A percentile compares a stretch with the other conserved stretches of the same genome.
Evolutionary conservation across 1,284 basidiomycete species (phyloP).

Genomic region (Mycena sp.): DNA sequence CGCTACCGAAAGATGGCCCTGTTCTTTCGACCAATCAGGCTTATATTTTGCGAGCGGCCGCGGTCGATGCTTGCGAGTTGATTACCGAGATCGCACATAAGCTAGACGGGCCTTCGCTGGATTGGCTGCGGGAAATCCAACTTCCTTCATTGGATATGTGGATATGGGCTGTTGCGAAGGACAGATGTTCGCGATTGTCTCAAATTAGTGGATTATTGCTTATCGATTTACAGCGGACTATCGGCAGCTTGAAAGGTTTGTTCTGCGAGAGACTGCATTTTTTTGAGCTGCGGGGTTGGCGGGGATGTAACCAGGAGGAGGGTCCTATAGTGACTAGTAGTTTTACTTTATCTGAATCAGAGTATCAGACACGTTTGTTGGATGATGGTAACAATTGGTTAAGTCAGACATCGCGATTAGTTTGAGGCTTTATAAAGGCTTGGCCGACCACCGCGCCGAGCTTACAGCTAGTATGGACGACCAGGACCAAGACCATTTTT

Average conservation of each 20-base stretch:
- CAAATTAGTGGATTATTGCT: background rate
- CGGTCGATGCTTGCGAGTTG: constrained; percentile 80
- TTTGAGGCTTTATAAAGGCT: constrained; percentile 16
- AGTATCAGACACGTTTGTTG: constrained; percentile 30
- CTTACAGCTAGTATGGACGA: background rate
- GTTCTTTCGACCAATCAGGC: constrained; percentile 69
- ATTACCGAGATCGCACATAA: constrained; percentile 67
- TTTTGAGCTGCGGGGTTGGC: constrained; percentile 55
- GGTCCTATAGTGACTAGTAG: constrained; percentile 4
- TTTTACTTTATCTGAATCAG: constrained; percentile 20
- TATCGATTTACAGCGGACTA: constrained; percentile 58
- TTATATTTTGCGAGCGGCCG: constrained; percentile 82
- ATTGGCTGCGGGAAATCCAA: constrained; percentile 59
- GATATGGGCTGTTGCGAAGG: constrained; percentile 84
- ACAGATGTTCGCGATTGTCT: constrained; percentile 48
- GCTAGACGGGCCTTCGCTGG: constrained; percentile 52
- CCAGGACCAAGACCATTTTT: constrained; percentile 51
- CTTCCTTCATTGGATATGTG: constrained; percentile 76
- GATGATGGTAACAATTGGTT: constrained; percentile 20
- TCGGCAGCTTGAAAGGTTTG: constrained; percentile 70
- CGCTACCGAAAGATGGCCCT: constrained; percentile 69
- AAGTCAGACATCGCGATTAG: constrained; percentile 8
- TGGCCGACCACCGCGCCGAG: constrained; percentile 12
- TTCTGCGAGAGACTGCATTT: constrained; percentile 69
- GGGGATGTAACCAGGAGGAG: constrained; percentile 10